These are phyloP conservation scores for Solanum etuberosum DNA, from an alignment of 257 asterid species.

Conservation along the genomic window DNA sequence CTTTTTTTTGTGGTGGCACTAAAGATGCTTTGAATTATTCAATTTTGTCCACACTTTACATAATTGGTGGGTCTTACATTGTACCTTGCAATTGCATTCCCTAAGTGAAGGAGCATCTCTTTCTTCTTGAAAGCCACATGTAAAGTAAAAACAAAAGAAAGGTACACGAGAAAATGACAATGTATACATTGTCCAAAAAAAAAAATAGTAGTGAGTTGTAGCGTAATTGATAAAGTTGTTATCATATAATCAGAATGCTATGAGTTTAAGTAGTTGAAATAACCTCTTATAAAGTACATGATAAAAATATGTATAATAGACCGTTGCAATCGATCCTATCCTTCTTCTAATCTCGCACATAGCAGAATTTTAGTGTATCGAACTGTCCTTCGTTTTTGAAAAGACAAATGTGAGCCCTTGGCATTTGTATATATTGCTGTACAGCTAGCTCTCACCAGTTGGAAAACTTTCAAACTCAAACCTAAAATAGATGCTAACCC, in stretches of 20 bases:
- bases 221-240: no score
- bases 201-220: not conserved
- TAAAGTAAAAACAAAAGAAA: not conserved
- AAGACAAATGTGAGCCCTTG: not conserved
- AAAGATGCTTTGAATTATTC: not conserved
- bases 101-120: not conserved
- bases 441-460: not conserved
- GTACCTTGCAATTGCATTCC: not conserved
- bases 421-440: not conserved
- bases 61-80: not conserved
- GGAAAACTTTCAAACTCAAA: constrained; percentile 14
- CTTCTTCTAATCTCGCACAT: accelerated
- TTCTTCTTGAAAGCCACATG: not conserved
- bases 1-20: not conserved
- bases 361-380: not conserved
- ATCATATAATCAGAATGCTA: not conserved
- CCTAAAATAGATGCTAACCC: not conserved
- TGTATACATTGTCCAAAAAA: not conserved
- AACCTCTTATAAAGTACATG: accelerated
- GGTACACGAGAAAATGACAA: not conserved
- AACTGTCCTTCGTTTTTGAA: accelerated
- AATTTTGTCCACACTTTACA: not conserved
- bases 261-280: not conserved
- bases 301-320: not conserved
- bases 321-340: accelerated